Percentiles rank a stretch among this genome's conserved stretches.
phyloP scores from a whole-genome alignment of 345 rosid species.

The Eucalyptus camaldulensis region DNA sequence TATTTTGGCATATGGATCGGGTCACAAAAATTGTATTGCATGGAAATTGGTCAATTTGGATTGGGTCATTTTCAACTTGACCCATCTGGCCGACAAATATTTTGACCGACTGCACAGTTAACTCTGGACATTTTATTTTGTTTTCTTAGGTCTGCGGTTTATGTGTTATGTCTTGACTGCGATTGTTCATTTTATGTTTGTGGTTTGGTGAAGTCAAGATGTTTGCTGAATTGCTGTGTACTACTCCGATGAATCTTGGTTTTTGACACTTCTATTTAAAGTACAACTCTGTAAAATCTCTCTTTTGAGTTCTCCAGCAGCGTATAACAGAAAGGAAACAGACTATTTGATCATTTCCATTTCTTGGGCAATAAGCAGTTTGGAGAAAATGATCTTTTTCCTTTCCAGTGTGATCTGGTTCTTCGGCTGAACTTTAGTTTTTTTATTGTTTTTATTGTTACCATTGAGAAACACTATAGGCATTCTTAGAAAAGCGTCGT shows the following conservation, averaged over 20 bases:
- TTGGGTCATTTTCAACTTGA: too few species aligned
- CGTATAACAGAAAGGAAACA: neutral
- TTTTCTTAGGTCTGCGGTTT: neutral
- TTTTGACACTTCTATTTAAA: neutral
- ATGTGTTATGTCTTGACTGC: neutral
- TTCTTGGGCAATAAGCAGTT: neutral
- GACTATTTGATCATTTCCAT: neutral
- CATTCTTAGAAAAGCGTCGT: neutral
- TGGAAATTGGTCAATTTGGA: too few species aligned
- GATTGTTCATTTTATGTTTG: neutral
- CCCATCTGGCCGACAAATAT: neutral
- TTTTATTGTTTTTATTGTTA: neutral
- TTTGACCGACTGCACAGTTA: neutral
- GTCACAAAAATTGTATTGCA: accelerated
- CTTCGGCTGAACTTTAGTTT: neutral
- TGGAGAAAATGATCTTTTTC: neutral
- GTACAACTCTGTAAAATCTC: neutral
- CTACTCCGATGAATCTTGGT: neutral
- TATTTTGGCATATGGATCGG: too few species aligned
- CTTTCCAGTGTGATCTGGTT: neutral
- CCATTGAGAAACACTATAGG: neutral
- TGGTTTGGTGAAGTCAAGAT: neutral
- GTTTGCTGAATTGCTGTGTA: neutral
- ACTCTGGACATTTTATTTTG: neutral
- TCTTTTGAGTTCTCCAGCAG: neutral